Percentiles rank a stretch among this genome's conserved stretches.
These are phyloP conservation scores for Aspergillus udagawae DNA, from an alignment of 2,329 filamentous ascomycete genomes.

Conservation along the genomic window DNA sequence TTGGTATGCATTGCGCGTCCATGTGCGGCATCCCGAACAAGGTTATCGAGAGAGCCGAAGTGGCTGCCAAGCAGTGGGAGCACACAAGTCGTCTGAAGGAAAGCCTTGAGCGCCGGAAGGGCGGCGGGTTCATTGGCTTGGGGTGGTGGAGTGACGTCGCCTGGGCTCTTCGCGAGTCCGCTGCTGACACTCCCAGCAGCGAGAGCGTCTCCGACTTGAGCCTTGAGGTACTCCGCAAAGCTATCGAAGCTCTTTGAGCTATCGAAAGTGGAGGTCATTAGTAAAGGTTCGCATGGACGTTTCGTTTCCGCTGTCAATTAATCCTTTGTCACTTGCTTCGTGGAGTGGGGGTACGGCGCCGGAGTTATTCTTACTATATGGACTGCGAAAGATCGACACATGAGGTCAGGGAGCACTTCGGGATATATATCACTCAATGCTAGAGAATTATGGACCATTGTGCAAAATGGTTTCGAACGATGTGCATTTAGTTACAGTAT, in stretches of 20 bases:
- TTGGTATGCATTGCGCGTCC: conserved; percentile 97
- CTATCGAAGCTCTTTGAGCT: conserved; percentile 51
- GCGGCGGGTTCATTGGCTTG: conserved; percentile 75
- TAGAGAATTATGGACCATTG: background rate
- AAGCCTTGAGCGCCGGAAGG: conserved; percentile 75
- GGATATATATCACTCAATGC: background rate
- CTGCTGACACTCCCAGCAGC: conserved; percentile 26
- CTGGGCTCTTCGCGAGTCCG: conserved; percentile 62
- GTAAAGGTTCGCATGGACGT: background rate
- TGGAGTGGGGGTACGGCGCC: background rate
- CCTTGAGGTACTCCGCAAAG: conserved; percentile 54
- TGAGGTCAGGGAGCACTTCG: background rate
- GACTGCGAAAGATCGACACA: background rate
- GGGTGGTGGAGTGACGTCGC: conserved; percentile 85
- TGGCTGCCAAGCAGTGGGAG: conserved; percentile 88
- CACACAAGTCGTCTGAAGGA: conserved; percentile 89
- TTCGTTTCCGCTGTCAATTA: background rate
- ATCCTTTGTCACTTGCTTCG: background rate
- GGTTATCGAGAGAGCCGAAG: conserved; percentile 82
- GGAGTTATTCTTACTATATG: background rate
- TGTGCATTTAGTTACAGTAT: background rate
- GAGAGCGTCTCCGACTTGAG: conserved; percentile 45
- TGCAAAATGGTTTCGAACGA: background rate
- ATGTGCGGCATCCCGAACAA: conserved; percentile 91
- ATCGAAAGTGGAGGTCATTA: background rate